phyloP scores from a whole-genome alignment of 768 basidiomycete species.

The Tricholoma bakamatsutake region DNA sequence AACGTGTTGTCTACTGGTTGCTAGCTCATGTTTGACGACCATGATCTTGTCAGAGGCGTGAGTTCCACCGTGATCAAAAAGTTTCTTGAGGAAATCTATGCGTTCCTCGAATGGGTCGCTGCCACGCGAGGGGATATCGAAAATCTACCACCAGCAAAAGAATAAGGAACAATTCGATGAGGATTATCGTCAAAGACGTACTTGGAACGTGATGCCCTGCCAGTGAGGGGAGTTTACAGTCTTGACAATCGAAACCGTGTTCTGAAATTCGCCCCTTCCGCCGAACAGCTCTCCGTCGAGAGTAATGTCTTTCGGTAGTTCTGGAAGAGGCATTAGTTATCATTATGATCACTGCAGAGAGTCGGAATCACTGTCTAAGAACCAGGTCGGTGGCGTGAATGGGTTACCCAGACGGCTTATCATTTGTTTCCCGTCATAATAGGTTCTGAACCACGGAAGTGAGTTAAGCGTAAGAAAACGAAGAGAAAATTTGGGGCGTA shows the following conservation, averaged over 20 bases:
- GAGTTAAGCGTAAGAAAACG: neutral
- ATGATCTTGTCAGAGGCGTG: conserved; percentile 36
- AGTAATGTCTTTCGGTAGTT: conserved; percentile 47
- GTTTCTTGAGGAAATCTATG: conserved; percentile 34
- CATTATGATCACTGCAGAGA: neutral
- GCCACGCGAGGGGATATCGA: conserved; percentile 49
- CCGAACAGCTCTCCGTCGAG: conserved; percentile 58
- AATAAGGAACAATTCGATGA: neutral
- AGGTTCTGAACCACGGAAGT: conserved; percentile 31
- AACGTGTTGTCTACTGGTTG: conserved; percentile 42
- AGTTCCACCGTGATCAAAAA: conserved; percentile 42
- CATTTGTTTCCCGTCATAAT: conserved; percentile 48
- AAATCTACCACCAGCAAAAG: conserved; percentile 32
- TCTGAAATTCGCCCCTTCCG: conserved; percentile 51
- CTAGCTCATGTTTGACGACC: conserved; percentile 44
- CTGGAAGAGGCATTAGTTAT: conserved; percentile 20
- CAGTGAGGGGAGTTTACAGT: conserved; percentile 52
- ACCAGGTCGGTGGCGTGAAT: conserved; percentile 52
- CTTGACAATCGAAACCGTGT: conserved; percentile 55
- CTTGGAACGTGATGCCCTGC: conserved; percentile 50
- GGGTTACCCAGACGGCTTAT: conserved; percentile 53
- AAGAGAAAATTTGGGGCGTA: conserved; percentile 18
- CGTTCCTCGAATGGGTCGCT: conserved; percentile 47
- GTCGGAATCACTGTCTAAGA: conserved; percentile 39
- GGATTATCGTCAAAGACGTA: conserved; percentile 14